A percentile compares a stretch with the other conserved stretches of the same genome.
These are phyloP conservation scores for Lotus japonicus DNA, from an alignment of 306 rosid genomes.

Conservation along the genomic window DNA sequence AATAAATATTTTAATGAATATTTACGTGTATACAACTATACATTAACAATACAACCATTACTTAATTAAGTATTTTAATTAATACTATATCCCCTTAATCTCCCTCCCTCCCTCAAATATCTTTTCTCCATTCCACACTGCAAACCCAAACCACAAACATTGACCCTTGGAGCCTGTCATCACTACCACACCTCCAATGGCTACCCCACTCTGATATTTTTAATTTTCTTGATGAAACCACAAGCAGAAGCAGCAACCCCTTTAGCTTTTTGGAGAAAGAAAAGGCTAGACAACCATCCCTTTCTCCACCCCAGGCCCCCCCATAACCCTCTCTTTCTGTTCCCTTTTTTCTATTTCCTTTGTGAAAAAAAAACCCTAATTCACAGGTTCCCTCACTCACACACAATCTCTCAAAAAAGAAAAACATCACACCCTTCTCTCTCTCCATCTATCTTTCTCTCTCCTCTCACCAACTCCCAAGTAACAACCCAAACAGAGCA, in stretches of 20 bases:
- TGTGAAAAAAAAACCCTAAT: slow-evolving; percentile 60
- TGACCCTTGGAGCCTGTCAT: slow-evolving; percentile 42
- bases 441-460: not conserved
- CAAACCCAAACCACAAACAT: slow-evolving; percentile 43
- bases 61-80: not conserved
- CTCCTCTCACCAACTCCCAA: not conserved
- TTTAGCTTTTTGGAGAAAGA: slow-evolving; percentile 26
- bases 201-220: slow-evolving; percentile 58
- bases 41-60: not conserved
- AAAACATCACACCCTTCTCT: not conserved
- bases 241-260: slow-evolving; percentile 31
- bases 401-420: no score
- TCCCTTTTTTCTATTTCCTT: not conserved
- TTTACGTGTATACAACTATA: not conserved
- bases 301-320: not conserved
- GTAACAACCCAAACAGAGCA: slow-evolving; percentile 10
- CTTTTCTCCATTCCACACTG: slow-evolving; percentile 29
- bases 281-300: slow-evolving; percentile 30
- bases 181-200: slow-evolving; percentile 20
- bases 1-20: no score
- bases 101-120: not conserved
- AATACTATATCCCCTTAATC: not conserved
- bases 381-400: not conserved
- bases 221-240: slow-evolving; percentile 39
- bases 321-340: not conserved